These are phyloP conservation scores for Penicillium sp. DNA, from an alignment of 2,329 filamentous ascomycete species.

Conservation along the genomic window DNA sequence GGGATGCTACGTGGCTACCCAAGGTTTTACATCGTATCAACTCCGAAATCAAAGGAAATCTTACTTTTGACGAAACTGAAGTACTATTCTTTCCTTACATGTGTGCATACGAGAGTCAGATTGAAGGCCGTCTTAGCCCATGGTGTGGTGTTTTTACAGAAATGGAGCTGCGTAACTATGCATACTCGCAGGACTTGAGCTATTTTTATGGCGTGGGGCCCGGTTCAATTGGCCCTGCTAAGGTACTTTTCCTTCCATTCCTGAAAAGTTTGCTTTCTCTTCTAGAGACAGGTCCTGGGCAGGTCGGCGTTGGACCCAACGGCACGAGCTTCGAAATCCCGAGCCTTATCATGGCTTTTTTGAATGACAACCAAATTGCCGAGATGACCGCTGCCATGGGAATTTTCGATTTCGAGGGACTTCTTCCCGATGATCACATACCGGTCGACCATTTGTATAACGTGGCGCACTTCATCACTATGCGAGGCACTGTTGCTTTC, in stretches of 20 bases:
- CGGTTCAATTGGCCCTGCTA: constrained; percentile 47
- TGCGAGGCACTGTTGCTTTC: constrained; percentile 64
- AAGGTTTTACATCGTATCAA: constrained; percentile 49
- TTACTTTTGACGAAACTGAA: constrained; percentile 55
- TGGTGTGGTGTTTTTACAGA: constrained; percentile 63
- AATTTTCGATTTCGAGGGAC: constrained; percentile 57
- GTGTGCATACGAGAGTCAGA: constrained; percentile 70
- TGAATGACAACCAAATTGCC: constrained; percentile 65
- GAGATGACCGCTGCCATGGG: constrained; percentile 60
- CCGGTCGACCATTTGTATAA: constrained; percentile 52
- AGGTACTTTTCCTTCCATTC: constrained; percentile 61
- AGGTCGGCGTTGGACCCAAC: constrained; percentile 42
- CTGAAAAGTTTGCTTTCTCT: constrained; percentile 54
- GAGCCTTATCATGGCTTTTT: constrained; percentile 59
- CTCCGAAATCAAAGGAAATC: constrained; percentile 49
- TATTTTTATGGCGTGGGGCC: constrained; percentile 66
- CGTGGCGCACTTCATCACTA: constrained; percentile 57
- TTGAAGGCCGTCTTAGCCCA: constrained; percentile 58
- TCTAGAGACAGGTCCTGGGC: constrained; percentile 52
- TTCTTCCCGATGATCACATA: constrained; percentile 49
- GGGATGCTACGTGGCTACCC: constrained; percentile 17
- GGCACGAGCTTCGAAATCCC: constrained; percentile 47
- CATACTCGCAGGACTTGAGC: constrained; percentile 65
- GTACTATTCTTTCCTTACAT: constrained; percentile 62
- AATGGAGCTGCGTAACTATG: constrained; percentile 61